phyloP scores from a whole-genome alignment of 2,329 filamentous ascomycete genomes.

The Emmonsia crescens region DNA sequence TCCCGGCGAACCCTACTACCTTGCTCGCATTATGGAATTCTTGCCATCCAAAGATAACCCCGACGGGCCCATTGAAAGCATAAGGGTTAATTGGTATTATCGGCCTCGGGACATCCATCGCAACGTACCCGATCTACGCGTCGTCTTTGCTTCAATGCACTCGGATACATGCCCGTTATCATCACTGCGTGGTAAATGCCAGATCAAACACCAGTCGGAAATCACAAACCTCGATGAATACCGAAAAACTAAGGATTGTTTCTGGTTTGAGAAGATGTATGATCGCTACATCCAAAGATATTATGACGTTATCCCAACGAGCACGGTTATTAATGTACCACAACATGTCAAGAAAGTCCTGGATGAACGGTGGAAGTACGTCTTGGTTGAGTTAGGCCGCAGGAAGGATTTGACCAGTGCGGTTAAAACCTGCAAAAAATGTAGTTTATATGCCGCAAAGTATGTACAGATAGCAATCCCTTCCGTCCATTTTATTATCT shows the following conservation, averaged over 20 bases:
- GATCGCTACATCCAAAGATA: conserved; percentile 97
- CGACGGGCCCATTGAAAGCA: conserved; percentile 63
- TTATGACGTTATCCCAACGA: conserved; percentile 91
- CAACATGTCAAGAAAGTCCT: conserved; percentile 90
- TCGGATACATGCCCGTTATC: conserved; percentile 91
- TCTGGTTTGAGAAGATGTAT: conserved; percentile 96
- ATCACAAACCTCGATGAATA: conserved; percentile 74
- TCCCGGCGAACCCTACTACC: conserved; percentile 93
- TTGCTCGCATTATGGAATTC: conserved; percentile 98
- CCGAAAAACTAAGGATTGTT: conserved; percentile 72
- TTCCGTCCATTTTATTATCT: neutral
- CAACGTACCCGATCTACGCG: conserved; percentile 78
- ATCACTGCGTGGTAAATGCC: conserved; percentile 85
- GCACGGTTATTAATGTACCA: conserved; percentile 89
- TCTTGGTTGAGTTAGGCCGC: conserved; percentile 85
- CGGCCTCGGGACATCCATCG: conserved; percentile 90
- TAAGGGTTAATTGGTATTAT: conserved; percentile 98
- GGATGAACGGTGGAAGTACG: conserved; percentile 92
- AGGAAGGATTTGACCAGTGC: conserved; percentile 93
- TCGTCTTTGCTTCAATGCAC: conserved; percentile 96
- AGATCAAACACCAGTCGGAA: conserved; percentile 78
- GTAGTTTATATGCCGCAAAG: conserved; percentile 81
- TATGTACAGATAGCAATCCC: conserved; percentile 37
- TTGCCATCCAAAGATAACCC: conserved; percentile 68
- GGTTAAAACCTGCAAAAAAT: conserved; percentile 92